Percentiles rank a stretch among this genome's conserved stretches.
Evolutionary conservation across 2,329 filamentous ascomycete species (phyloP).

Genomic region (Exophiala viscosa): DNA sequence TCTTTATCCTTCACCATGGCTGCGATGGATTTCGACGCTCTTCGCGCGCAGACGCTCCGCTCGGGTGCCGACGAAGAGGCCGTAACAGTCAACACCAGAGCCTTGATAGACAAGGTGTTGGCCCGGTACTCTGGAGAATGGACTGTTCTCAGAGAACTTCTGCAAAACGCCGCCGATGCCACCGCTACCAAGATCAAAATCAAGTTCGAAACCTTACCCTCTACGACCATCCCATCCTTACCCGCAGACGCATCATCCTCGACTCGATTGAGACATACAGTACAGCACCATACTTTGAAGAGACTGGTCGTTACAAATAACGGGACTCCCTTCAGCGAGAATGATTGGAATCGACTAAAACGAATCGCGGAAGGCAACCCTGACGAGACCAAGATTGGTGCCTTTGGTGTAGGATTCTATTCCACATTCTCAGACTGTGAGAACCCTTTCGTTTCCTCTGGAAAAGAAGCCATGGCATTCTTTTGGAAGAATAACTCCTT

Average conservation of each 20-base stretch:
- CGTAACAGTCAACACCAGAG: slow-evolving; percentile 94
- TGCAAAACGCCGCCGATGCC: slow-evolving; percentile 98
- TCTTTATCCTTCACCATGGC: neutral
- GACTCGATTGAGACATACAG: slow-evolving; percentile 73
- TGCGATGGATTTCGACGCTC: slow-evolving; percentile 52
- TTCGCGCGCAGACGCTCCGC: slow-evolving; percentile 82
- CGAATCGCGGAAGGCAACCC: slow-evolving; percentile 98
- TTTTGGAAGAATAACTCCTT: slow-evolving; percentile 99
- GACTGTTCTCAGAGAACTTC: slow-evolving; percentile 80
- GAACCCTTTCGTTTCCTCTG: slow-evolving; percentile 93
- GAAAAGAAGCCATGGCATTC: slow-evolving; percentile 90
- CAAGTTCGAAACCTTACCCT: slow-evolving; percentile 87
- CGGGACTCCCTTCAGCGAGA: slow-evolving; percentile 79
- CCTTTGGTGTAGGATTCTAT: slow-evolving; percentile 98
- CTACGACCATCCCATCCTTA: slow-evolving; percentile 64
- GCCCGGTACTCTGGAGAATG: slow-evolving; percentile 96
- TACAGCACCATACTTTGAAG: slow-evolving; percentile 79
- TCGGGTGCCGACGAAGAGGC: slow-evolving; percentile 91
- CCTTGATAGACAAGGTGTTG: slow-evolving; percentile 94
- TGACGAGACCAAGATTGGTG: slow-evolving; percentile 97
- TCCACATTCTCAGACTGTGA: slow-evolving; percentile 98
- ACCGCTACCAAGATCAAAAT: slow-evolving; percentile 85
- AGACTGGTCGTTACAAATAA: slow-evolving; percentile 91
- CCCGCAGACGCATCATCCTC: slow-evolving; percentile 64
- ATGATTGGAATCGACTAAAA: slow-evolving; percentile 91